These are phyloP conservation scores for Neoboletus magnificus DNA, from an alignment of 768 basidiomycete species.

Conservation along the genomic window DNA sequence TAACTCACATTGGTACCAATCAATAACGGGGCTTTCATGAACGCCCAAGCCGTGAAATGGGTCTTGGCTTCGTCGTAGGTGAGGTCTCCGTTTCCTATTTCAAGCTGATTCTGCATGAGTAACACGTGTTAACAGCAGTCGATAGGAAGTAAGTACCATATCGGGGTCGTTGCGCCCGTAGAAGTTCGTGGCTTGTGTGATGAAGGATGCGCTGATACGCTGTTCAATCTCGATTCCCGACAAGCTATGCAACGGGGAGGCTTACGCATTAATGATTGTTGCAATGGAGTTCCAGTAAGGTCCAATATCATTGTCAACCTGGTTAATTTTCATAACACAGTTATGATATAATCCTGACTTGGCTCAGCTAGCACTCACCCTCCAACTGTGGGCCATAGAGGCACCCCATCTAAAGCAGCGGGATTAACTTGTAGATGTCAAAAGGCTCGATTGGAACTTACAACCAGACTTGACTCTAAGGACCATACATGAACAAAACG, in stretches of 20 bases:
- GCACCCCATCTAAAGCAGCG: constrained; percentile 33
- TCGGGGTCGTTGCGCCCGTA: constrained; percentile 66
- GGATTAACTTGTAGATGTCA: background rate
- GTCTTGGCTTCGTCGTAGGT: constrained; percentile 62
- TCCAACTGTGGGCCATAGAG: constrained; percentile 37
- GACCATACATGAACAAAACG: background rate
- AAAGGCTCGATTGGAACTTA: constrained; percentile 41
- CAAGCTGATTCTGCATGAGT: constrained; percentile 38
- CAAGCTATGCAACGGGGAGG: background rate
- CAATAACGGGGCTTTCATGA: constrained; percentile 63
- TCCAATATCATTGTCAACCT: constrained; percentile 24
- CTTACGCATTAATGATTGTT: constrained; percentile 52
- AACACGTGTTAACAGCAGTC: background rate
- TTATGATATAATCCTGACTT: background rate
- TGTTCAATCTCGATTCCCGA: background rate
- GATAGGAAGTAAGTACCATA: constrained; percentile 39
- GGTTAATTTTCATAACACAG: background rate
- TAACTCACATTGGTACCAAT: constrained; percentile 55
- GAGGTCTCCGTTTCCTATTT: constrained; percentile 61
- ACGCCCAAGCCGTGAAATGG: constrained; percentile 69
- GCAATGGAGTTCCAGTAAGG: constrained; percentile 51
- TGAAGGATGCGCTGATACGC: constrained; percentile 54
- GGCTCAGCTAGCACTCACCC: constrained; percentile 34
- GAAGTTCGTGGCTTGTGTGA: constrained; percentile 58
- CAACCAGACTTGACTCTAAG: constrained; percentile 56